These are phyloP conservation scores for Sergeia podlipaevii DNA, from an alignment of 208 protist genomes.

Conservation along the genomic window DNA sequence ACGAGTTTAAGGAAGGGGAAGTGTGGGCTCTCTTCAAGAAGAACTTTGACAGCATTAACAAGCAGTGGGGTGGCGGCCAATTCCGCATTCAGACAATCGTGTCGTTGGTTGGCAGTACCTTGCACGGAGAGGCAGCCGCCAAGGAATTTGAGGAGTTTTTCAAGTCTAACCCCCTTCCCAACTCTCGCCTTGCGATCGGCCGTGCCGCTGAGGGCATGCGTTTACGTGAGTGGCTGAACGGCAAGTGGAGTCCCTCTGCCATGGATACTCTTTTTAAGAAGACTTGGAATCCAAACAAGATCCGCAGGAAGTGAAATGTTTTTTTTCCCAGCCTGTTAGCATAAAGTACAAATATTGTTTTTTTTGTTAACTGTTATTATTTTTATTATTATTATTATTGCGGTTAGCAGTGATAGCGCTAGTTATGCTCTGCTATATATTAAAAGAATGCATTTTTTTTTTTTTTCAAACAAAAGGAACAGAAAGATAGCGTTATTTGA, in stretches of 20 bases:
- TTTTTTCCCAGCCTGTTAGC: neutral
- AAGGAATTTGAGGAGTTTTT: slow-evolving; percentile 72
- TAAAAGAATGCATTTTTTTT: too few relatives aligned
- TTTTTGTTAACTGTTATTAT: too few relatives aligned
- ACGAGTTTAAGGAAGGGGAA: slow-evolving; percentile 28
- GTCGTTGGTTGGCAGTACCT: slow-evolving; percentile 39
- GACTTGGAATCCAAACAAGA: too few relatives aligned
- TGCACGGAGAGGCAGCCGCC: slow-evolving; percentile 43
- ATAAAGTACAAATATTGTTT: too few relatives aligned
- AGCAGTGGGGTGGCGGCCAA: slow-evolving; percentile 84
- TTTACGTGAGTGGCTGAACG: slow-evolving; percentile 51
- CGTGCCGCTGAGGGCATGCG: slow-evolving; percentile 63
- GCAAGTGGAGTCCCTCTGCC: slow-evolving; percentile 44
- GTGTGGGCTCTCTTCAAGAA: slow-evolving; percentile 74
- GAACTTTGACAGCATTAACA: slow-evolving; percentile 64
- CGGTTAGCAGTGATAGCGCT: neutral
- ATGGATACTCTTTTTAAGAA: too few relatives aligned
- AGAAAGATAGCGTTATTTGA: too few relatives aligned
- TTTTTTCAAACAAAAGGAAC: too few relatives aligned
- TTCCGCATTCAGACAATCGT: slow-evolving; percentile 90
- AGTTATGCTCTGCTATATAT: neutral
- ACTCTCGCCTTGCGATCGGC: slow-evolving; percentile 65
- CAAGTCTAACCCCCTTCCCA: slow-evolving; percentile 59
- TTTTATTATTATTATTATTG: neutral
- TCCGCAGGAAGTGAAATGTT: neutral